phyloP scores from a whole-genome alignment of 306 rosid genomes.

The Vigna hirtella region DNA sequence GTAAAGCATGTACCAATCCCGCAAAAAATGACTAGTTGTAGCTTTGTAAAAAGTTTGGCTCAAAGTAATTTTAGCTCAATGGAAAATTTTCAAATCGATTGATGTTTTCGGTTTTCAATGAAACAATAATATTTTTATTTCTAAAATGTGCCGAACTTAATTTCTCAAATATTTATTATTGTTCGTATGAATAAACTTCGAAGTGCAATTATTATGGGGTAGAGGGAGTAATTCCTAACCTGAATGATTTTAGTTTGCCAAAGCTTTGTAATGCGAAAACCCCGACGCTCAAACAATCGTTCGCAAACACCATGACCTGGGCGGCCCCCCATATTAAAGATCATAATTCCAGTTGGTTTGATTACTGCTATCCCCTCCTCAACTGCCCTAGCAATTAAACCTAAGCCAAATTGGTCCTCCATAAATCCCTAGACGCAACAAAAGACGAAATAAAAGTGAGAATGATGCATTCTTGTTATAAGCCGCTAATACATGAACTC shows the following conservation, averaged over 20 bases:
- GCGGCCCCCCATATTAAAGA: constrained; percentile 98
- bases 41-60: too few species aligned
- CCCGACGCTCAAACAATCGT: constrained; percentile 96
- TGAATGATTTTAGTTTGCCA: constrained; percentile 98
- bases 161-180: too few species aligned
- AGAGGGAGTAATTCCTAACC: constrained; percentile 55
- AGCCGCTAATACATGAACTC: constrained; percentile 6
- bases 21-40: too few species aligned
- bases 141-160: too few species aligned
- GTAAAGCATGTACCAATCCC: constrained; percentile 2
- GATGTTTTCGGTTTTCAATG: too few species aligned
- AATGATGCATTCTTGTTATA: constrained; percentile 18
- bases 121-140: too few species aligned
- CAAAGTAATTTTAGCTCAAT: too few species aligned
- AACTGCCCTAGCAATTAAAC: constrained; percentile 96
- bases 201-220: too few species aligned
- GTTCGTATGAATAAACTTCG: too few species aligned
- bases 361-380: constrained; percentile 96
- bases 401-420: constrained; percentile 98
- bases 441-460: constrained; percentile 35
- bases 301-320: constrained; percentile 97
- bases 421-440: constrained; percentile 81
- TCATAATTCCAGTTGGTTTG: constrained; percentile 91
- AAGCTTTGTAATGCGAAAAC: constrained; percentile 77
- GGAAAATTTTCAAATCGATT: too few species aligned